A percentile compares a stretch with the other conserved stretches of the same genome.
phyloP scores from a whole-genome alignment of 805 yeast genomes.

The Pichia scutulata region DNA sequence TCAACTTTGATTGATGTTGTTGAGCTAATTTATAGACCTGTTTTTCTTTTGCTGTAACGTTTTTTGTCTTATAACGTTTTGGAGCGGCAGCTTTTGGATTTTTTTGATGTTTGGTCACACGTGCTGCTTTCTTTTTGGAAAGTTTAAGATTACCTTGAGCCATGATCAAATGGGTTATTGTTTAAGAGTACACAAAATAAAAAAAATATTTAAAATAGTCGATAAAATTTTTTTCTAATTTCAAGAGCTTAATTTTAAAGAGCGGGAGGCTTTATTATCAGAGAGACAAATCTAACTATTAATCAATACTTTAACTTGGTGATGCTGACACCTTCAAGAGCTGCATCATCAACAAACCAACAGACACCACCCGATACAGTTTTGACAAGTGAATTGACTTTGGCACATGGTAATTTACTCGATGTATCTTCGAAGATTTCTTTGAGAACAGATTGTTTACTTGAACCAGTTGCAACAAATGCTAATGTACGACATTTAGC shows the following conservation, averaged over 20 bases:
- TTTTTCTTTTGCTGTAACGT: slow-evolving; percentile 39
- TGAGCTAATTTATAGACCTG: slow-evolving; percentile 47
- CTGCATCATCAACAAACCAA: slow-evolving; percentile 84
- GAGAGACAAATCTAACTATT: not conserved
- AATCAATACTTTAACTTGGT: slow-evolving; percentile 1
- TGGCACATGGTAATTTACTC: slow-evolving; percentile 56
- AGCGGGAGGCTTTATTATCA: not conserved
- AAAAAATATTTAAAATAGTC: not conserved
- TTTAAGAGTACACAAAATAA: not conserved
- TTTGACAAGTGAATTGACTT: slow-evolving; percentile 53
- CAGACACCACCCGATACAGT: slow-evolving; percentile 38
- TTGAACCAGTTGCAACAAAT: slow-evolving; percentile 86
- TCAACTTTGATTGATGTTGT: slow-evolving; percentile 31
- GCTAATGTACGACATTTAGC: slow-evolving; percentile 47
- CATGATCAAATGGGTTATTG: slow-evolving; percentile 31
- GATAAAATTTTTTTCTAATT: not conserved
- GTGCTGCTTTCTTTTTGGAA: slow-evolving; percentile 36
- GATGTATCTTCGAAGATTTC: slow-evolving; percentile 52
- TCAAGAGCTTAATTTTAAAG: not conserved
- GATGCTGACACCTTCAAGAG: slow-evolving; percentile 51
- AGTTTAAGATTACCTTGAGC: slow-evolving; percentile 69
- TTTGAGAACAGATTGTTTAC: slow-evolving; percentile 65
- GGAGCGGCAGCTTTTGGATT: slow-evolving; percentile 72
- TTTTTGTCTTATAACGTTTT: slow-evolving; percentile 59
- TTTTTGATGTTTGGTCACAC: slow-evolving; percentile 57